phyloP scores from a whole-genome alignment of 805 yeast species.

The Candida andamanensis region DNA sequence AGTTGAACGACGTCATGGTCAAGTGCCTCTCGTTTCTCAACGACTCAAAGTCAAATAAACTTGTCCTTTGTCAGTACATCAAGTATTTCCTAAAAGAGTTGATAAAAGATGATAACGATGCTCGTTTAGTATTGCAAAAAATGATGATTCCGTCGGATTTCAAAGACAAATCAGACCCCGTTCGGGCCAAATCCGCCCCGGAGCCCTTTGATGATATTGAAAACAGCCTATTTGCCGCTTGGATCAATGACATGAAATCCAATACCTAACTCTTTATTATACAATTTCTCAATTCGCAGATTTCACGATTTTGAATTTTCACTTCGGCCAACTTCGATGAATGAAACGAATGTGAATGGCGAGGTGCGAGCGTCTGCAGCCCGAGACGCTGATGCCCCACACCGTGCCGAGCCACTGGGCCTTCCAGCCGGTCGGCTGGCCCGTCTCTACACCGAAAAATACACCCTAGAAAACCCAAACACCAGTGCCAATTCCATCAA shows the following conservation, averaged over 20 bases:
- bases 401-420: too few relatives aligned
- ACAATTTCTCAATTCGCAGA: too few relatives aligned
- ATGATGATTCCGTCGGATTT: conserved; percentile 32
- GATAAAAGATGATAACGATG: conserved; percentile 14
- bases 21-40: conserved; percentile 21
- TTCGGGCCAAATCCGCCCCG: neutral
- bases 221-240: conserved; percentile 32
- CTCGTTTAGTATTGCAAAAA: conserved; percentile 20
- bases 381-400: too few relatives aligned
- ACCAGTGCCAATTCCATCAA: conserved; percentile 22
- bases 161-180: neutral
- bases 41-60: conserved; percentile 14
- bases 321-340: too few relatives aligned
- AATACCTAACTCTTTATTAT: too few relatives aligned
- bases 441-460: conserved; percentile 5
- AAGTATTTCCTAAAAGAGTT: conserved; percentile 37
- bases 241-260: conserved; percentile 39
- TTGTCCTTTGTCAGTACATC: conserved; percentile 34
- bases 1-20: conserved; percentile 32
- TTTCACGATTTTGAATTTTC: too few relatives aligned
- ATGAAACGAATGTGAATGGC: too few relatives aligned
- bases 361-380: too few relatives aligned
- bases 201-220: conserved; percentile 36
- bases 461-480: neutral
- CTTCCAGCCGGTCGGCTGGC: too few relatives aligned